These are phyloP conservation scores for Saturnispora sekii DNA, from an alignment of 805 yeast genomes.

Conservation along the genomic window DNA sequence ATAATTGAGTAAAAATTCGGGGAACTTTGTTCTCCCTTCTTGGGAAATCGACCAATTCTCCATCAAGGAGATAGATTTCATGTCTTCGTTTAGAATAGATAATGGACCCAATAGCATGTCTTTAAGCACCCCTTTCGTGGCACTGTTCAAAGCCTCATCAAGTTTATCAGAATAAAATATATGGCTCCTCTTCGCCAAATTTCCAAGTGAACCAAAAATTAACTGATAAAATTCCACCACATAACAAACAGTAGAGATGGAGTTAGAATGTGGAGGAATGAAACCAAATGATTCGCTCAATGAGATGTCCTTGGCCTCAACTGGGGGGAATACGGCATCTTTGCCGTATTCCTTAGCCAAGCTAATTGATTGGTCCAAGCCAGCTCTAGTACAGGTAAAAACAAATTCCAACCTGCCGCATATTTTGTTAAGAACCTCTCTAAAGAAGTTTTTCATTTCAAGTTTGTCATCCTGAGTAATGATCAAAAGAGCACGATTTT, in stretches of 20 bases:
- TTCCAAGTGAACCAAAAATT: constrained; percentile 26
- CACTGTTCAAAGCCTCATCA: constrained; percentile 7
- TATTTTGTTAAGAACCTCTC: constrained; percentile 20
- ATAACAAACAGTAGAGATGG: constrained; percentile 47
- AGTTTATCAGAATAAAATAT: constrained; percentile 28
- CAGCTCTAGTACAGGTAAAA: constrained; percentile 29
- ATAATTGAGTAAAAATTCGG: constrained; percentile 30
- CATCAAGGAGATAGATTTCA: constrained; percentile 16
- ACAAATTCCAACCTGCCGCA: constrained; percentile 22
- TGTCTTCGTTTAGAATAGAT: constrained; percentile 19
- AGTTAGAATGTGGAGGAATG: constrained; percentile 56
- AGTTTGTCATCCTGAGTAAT: constrained; percentile 36
- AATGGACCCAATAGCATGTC: constrained; percentile 22
- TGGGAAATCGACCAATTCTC: constrained; percentile 33
- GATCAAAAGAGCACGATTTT: constrained; percentile 22
- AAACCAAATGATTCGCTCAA: constrained; percentile 35
- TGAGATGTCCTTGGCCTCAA: constrained; percentile 9
- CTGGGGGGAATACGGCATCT: constrained; percentile 4
- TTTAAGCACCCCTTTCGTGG: constrained; percentile 16
- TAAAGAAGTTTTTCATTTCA: constrained; percentile 27
- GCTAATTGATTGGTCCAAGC: constrained; percentile 25
- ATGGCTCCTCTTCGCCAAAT: constrained; percentile 34
- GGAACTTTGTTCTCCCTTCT: constrained; percentile 29
- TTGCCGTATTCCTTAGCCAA: constrained; percentile 3
- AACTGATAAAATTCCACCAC: constrained; percentile 37